These are phyloP conservation scores for Babesia bovis DNA, from an alignment of 169 alveolate species.

Conservation along the genomic window DNA sequence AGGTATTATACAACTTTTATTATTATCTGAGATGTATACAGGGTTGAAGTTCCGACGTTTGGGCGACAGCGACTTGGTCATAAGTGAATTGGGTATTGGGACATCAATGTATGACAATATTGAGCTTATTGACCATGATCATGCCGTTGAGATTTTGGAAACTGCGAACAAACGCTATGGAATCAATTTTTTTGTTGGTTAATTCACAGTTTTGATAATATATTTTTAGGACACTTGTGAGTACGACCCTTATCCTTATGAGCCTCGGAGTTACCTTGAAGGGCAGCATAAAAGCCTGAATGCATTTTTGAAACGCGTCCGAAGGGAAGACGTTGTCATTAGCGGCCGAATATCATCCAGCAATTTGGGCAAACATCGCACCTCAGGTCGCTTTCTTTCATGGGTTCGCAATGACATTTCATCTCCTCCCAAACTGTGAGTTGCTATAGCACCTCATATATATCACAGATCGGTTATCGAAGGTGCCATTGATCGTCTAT, in stretches of 20 bases:
- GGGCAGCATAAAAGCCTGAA: slow-evolving; percentile 74
- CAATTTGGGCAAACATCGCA: slow-evolving; percentile 51
- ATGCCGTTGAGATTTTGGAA: slow-evolving; percentile 73
- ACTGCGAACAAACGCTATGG: slow-evolving; percentile 79
- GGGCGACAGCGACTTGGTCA: slow-evolving; percentile 75
- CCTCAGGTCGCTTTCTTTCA: slow-evolving; percentile 58
- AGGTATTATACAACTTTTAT: background rate
- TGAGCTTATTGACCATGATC: slow-evolving; percentile 75
- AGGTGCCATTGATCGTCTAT: slow-evolving; percentile 76
- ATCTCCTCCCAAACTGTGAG: slow-evolving; percentile 65
- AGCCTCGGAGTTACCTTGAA: slow-evolving; percentile 73
- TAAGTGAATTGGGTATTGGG: slow-evolving; percentile 78
- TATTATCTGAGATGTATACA: background rate
- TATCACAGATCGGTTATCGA: slow-evolving; percentile 57
- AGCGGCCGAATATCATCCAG: slow-evolving; percentile 66
- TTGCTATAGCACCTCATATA: background rate
- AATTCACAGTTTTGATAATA: background rate
- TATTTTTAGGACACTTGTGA: slow-evolving; percentile 77
- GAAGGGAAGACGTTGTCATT: slow-evolving; percentile 63
- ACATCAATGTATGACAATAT: slow-evolving; percentile 78
- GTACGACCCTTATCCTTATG: slow-evolving; percentile 81
- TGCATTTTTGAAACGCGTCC: slow-evolving; percentile 54
- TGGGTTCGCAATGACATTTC: slow-evolving; percentile 52
- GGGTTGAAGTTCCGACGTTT: slow-evolving; percentile 73
- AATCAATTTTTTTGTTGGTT: slow-evolving; percentile 73